A percentile compares a stretch with the other conserved stretches of the same genome.
These are phyloP conservation scores for Geotrichum restrictum DNA, from an alignment of 1,139 yeast genomes.

Conservation along the genomic window DNA sequence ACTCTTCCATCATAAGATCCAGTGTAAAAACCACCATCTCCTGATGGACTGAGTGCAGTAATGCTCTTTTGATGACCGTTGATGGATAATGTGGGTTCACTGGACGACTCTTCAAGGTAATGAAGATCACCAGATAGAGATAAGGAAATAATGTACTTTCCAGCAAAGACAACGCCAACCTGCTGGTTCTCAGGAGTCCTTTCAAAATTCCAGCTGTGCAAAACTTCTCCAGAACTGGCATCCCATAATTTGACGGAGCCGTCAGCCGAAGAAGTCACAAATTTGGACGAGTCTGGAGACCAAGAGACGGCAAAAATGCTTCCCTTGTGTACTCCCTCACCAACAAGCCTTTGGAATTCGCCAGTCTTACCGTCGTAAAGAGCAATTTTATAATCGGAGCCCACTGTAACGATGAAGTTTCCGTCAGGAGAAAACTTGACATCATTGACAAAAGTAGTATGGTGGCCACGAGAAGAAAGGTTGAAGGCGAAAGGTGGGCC, in stretches of 20 bases:
- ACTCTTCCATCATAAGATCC: slow-evolving; percentile 86
- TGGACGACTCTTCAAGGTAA: slow-evolving; percentile 46
- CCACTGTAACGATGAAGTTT: slow-evolving; percentile 68
- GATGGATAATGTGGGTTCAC: slow-evolving; percentile 46
- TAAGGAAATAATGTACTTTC: slow-evolving; percentile 58
- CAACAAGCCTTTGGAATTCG: slow-evolving; percentile 53
- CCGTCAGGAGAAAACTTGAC: slow-evolving; percentile 76
- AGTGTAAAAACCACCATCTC: slow-evolving; percentile 43
- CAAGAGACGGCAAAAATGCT: slow-evolving; percentile 78
- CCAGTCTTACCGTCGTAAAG: slow-evolving; percentile 88
- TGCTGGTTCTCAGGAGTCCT: slow-evolving; percentile 58
- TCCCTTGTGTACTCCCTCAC: slow-evolving; percentile 56
- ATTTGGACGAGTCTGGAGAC: slow-evolving; percentile 51
- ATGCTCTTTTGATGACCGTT: slow-evolving; percentile 81
- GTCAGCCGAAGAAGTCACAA: slow-evolving; percentile 86
- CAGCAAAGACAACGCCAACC: slow-evolving; percentile 72
- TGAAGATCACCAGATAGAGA: slow-evolving; percentile 70
- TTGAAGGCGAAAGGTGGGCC: slow-evolving; percentile 94
- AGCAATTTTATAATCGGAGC: slow-evolving; percentile 75
- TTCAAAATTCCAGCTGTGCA: slow-evolving; percentile 34
- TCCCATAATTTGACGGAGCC: slow-evolving; percentile 66
- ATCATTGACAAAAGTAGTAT: slow-evolving; percentile 73
- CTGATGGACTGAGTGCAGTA: slow-evolving; percentile 50
- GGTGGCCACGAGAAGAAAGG: slow-evolving; percentile 67
- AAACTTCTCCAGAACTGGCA: slow-evolving; percentile 34